Conservation (phyloP, 129 eudicot species). For the Chrysanthemum seticuspe region DNA sequence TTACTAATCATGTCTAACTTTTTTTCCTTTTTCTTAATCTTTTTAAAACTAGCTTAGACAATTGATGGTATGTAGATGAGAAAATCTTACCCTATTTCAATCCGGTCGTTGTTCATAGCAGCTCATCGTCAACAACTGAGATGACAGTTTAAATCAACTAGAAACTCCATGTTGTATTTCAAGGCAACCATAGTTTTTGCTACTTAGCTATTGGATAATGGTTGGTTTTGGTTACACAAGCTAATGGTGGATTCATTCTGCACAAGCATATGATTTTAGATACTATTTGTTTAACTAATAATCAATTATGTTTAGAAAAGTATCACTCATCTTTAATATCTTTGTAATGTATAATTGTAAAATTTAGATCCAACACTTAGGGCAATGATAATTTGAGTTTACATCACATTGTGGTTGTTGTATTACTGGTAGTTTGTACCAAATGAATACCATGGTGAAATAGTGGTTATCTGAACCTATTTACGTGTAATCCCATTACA, state of each 20-base stretch:
- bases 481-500: too few relatives aligned
- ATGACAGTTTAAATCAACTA: too few relatives aligned
- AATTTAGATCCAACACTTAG: background rate
- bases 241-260: conserved; percentile 26
- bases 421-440: background rate
- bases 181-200: background rate
- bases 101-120: too few relatives aligned
- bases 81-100: too few relatives aligned
- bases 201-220: conserved; percentile 9
- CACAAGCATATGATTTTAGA: conserved; percentile 22
- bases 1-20: too few relatives aligned
- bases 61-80: too few relatives aligned
- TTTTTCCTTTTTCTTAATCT: background rate
- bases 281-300: conserved; percentile 18
- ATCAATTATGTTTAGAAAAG: conserved; percentile 1
- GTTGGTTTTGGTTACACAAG: conserved; percentile 15
- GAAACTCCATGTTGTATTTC: too few relatives aligned
- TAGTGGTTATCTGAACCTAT: background rate
- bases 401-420: background rate
- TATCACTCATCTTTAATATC: conserved; percentile 1
- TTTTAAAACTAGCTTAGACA: too few relatives aligned
- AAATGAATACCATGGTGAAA: background rate
- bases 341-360: conserved; percentile 11
- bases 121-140: too few relatives aligned
- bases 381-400: background rate